A percentile compares a stretch with the other conserved stretches of the same genome.
Evolutionary conservation across 305 asterid species (phyloP).

Genomic region (Fraxinus baroniana): DNA sequence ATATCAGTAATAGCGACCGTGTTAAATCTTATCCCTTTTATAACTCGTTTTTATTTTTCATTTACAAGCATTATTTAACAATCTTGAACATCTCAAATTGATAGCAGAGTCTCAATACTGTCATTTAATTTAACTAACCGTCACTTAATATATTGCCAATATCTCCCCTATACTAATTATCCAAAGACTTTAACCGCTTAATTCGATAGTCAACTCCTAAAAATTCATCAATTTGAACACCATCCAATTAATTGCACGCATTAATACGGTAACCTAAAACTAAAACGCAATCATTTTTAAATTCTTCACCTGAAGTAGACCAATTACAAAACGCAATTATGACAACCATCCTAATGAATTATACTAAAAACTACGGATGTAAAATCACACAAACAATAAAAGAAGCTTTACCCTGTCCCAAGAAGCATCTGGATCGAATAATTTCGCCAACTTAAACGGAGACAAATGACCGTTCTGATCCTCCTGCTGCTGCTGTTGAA

Average conservation of each 20-base stretch:
- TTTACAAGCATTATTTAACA: background rate
- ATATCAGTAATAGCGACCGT: background rate
- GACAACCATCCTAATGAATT: background rate
- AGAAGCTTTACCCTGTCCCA: constrained; percentile 91
- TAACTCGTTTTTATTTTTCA: background rate
- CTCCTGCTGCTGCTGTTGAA: constrained; percentile 39
- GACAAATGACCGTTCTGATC: constrained; percentile 71
- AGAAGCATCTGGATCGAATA: constrained; percentile 89
- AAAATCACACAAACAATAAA: background rate
- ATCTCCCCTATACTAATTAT: background rate
- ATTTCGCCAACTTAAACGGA: constrained; percentile 65
- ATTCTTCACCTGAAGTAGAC: background rate
- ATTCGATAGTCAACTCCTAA: background rate
- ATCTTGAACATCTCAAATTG: background rate
- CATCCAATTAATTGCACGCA: background rate
- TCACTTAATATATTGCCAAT: background rate
- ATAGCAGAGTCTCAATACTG: background rate
- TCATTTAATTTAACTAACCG: background rate
- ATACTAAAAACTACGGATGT: background rate
- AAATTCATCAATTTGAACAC: background rate
- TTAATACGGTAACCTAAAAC: background rate
- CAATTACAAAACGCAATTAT: background rate
- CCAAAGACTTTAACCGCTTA: background rate
- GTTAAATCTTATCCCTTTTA: background rate
- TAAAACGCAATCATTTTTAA: background rate